phyloP scores from a whole-genome alignment of 345 rosid species.

The Euphorbia lathyris region DNA sequence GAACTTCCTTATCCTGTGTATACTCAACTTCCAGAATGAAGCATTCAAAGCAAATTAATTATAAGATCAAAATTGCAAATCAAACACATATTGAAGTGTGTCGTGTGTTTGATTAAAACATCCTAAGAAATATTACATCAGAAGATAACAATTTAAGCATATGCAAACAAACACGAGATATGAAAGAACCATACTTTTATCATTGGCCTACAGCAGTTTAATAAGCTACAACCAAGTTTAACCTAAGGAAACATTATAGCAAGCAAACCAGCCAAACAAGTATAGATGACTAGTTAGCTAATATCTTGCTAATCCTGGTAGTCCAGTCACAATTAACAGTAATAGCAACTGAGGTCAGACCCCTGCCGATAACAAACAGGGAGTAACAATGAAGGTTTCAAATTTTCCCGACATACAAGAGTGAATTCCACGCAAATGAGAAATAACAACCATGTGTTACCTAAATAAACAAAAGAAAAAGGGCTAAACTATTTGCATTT shows the following conservation, averaged over 20 bases:
- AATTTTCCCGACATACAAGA: neutral
- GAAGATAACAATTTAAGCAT: neutral
- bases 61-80: neutral
- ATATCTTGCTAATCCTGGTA: neutral
- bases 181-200: neutral
- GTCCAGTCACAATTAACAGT: too few relatives aligned
- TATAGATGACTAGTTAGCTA: neutral
- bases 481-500: neutral
- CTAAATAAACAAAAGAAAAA: constrained; percentile 1
- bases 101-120: neutral
- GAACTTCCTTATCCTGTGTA: neutral
- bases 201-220: neutral
- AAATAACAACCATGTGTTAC: neutral
- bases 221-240: neutral
- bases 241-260: neutral
- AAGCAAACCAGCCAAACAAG: neutral
- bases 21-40: neutral
- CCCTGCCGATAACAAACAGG: neutral
- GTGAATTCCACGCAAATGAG: neutral
- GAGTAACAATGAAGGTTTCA: neutral
- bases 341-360: neutral
- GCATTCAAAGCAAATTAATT: neutral
- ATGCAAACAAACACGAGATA: too few relatives aligned
- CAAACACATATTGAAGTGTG: neutral
- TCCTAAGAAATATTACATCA: neutral